phyloP scores from a whole-genome alignment of 2,329 filamentous ascomycete species.

The Cordyceps cicadae region DNA sequence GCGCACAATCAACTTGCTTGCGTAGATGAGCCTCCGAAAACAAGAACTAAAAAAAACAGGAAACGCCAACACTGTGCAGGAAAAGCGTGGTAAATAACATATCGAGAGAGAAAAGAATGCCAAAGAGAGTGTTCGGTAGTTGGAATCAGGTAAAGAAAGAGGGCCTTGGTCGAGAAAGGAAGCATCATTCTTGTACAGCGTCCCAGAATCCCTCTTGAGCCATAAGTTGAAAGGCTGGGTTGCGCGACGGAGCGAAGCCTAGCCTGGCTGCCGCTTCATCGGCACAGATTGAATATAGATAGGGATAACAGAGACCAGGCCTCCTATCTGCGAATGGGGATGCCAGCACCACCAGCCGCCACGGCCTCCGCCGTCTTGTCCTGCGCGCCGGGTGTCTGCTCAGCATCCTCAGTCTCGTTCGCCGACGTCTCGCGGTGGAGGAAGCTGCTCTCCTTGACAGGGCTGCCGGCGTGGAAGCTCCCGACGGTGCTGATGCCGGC shows the following conservation, averaged over 20 bases:
- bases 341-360: constrained; percentile 21
- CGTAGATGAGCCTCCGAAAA: neutral
- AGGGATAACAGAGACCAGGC: neutral
- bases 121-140: neutral
- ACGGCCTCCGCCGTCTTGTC: neutral
- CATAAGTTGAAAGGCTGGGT: neutral
- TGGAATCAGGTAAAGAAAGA: neutral
- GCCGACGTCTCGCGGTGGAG: constrained; percentile 73
- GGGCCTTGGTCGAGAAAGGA: neutral
- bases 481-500: constrained; percentile 13
- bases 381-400: neutral
- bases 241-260: neutral
- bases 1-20: neutral
- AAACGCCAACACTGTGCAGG: constrained; percentile 7
- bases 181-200: neutral
- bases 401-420: constrained; percentile 25
- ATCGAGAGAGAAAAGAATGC: neutral
- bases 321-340: constrained; percentile 55
- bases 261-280: neutral
- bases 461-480: constrained; percentile 59
- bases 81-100: constrained; percentile 2
- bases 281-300: neutral
- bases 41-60: neutral
- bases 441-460: constrained; percentile 85
- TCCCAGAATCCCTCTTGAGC: neutral